A percentile compares a stretch with the other conserved stretches of the same genome.
Conservation (phyloP, 2,329 filamentous ascomycete genomes). For the Pseudopyricularia cyperi region DNA sequence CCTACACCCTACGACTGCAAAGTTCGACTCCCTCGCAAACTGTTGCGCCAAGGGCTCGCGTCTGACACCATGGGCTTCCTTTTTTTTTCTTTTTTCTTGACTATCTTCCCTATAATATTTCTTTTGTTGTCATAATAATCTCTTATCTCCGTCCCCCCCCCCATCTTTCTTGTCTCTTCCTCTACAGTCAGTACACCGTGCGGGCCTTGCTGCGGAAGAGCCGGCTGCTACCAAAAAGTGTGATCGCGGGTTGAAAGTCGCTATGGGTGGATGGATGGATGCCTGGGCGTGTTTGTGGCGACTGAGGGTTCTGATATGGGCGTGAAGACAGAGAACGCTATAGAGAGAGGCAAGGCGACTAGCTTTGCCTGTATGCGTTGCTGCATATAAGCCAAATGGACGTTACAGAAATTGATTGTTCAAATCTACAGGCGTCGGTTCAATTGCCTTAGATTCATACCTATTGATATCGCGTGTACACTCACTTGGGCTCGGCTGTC, state of each 20-base stretch:
- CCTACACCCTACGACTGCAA: too few relatives aligned
- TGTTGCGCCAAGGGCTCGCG: too few relatives aligned
- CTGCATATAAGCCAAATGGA: neutral
- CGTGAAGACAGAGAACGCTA: neutral
- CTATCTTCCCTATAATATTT: constrained; percentile 7
- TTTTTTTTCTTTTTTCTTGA: constrained; percentile 3
- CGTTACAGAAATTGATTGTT: neutral
- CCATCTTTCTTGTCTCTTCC: constrained; percentile 4
- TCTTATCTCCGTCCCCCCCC: constrained; percentile 10
- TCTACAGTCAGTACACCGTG: neutral
- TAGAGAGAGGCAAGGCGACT: neutral
- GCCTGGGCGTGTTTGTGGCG: too few relatives aligned
- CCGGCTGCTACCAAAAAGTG: too few relatives aligned
- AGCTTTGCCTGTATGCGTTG: neutral
- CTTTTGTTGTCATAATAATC: constrained; percentile 8
- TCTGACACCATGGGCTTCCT: too few relatives aligned
- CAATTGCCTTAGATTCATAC: too few relatives aligned
- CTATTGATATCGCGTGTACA: too few relatives aligned
- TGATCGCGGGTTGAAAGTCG: neutral
- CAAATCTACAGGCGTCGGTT: neutral
- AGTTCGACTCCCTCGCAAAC: too few relatives aligned
- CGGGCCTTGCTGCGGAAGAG: too few relatives aligned
- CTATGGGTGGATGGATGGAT: neutral
- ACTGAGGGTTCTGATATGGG: neutral
- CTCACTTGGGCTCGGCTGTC: too few relatives aligned